Evolutionary conservation across 352 stramenopile genomes (phyloP).

Genomic region (Phytophthora capsici): DNA sequence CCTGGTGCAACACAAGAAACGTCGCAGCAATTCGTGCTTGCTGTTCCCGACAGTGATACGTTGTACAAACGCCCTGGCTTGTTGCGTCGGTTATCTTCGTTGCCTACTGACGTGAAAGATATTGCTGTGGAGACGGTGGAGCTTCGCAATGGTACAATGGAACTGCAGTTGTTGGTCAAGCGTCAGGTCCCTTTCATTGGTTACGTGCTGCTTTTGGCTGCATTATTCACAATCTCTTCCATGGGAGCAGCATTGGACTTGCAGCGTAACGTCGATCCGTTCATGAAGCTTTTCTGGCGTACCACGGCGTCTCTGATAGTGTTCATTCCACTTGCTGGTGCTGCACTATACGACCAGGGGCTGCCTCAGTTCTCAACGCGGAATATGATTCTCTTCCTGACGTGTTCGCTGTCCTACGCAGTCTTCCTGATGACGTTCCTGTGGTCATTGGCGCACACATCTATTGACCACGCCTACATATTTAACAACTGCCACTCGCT

Average conservation of each 20-base stretch:
- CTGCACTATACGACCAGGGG: conserved; percentile 60
- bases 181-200: conserved; percentile 76
- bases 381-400: conserved; percentile 72
- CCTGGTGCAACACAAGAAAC: conserved; percentile 30
- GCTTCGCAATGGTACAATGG: conserved; percentile 61
- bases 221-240: conserved; percentile 80
- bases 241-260: conserved; percentile 77
- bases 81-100: conserved; percentile 60
- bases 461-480: conserved; percentile 85
- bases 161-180: conserved; percentile 80
- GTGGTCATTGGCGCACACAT: conserved; percentile 79
- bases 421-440: conserved; percentile 87
- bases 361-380: conserved; percentile 62
- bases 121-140: conserved; percentile 81
- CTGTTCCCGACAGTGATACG: conserved; percentile 64
- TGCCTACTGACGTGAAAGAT: conserved; percentile 76
- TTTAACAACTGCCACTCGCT: conserved; percentile 91
- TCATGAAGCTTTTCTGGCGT: conserved; percentile 88
- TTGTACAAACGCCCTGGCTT: conserved; percentile 64
- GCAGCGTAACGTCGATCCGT: conserved; percentile 73
- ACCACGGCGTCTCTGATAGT: conserved; percentile 75
- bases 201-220: conserved; percentile 75
- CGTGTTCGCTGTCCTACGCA: conserved; percentile 72
- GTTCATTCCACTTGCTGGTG: conserved; percentile 67
- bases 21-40: conserved; percentile 76